A percentile compares a stretch with the other conserved stretches of the same genome.
These are phyloP conservation scores for Geotrichum ghanense DNA, from an alignment of 805 yeast species.

Conservation along the genomic window DNA sequence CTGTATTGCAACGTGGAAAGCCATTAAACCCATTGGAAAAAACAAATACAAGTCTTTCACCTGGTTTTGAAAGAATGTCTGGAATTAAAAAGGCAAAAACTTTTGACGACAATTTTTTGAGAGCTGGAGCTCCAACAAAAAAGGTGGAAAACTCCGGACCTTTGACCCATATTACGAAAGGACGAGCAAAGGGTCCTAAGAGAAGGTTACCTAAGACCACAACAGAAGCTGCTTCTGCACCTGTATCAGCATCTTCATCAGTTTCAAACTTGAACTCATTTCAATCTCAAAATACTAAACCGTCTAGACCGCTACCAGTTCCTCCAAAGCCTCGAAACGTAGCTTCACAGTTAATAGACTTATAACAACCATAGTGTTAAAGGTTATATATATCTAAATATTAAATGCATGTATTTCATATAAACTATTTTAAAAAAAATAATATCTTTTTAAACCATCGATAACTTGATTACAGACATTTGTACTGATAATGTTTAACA, in stretches of 20 bases:
- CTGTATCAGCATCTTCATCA: slow-evolving; percentile 26
- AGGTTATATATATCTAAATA: no score
- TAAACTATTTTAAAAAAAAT: no score
- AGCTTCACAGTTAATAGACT: no score
- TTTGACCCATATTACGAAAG: slow-evolving; percentile 24
- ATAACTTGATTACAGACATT: no score
- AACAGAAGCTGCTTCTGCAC: slow-evolving; percentile 18
- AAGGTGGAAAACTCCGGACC: slow-evolving; percentile 4
- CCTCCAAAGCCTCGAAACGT: neutral
- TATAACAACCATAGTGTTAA: no score
- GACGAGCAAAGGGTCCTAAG: slow-evolving; percentile 29
- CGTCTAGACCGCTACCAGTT: neutral
- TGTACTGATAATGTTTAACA: no score
- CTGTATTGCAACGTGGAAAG: neutral
- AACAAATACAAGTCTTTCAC: neutral
- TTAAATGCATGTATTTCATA: no score
- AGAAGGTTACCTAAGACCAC: slow-evolving; percentile 28
- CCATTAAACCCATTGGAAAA: neutral
- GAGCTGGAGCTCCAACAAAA: slow-evolving; percentile 1
- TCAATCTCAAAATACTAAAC: neutral
- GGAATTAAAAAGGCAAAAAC: slow-evolving; percentile 13
- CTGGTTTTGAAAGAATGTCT: neutral
- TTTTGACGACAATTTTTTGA: slow-evolving; percentile 11
- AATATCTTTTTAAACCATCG: no score
- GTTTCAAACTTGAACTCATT: slow-evolving; percentile 3